Evolutionary conservation across 2,329 filamentous ascomycete genomes (phyloP), one percentile per base, ranked within the genome.

Genomic region (Raffaelea ambrosiae): DNA sequence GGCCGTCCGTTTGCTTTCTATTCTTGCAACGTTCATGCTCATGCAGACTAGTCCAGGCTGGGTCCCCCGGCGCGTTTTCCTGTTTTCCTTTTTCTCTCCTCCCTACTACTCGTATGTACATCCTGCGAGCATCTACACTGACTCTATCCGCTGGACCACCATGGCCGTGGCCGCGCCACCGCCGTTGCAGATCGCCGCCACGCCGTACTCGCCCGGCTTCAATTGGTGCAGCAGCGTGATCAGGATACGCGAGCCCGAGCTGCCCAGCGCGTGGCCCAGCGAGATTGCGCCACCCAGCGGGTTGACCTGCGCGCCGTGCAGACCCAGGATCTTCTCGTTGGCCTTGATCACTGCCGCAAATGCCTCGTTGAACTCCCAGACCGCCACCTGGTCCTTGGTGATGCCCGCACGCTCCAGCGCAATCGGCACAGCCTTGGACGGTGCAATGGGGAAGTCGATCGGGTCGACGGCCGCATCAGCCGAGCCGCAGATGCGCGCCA

Each of bases 351-450:
- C 90, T 4, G 87, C 88, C 23, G 93, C 91, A 63, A 98, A 98
- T 0, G 93, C 93, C 70, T 98, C 93, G 66, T 98, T 98, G 67
- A 98, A 95, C 65, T 97, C 93, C 91, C 93, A 97, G 20, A 96
- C 72, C 5, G 91, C 83, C 41, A 98, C 88, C 65, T 97, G 86
- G 42, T 94, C 85, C 67, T 90, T 88, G 54, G 81, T 88, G 56
- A 98, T 90, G 11, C 91, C 90, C 1, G 93, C 93, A 49, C 90
- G 79, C 66, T 89, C 79, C 44, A 98, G 74, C 11, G 90, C 90
- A 58, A 96, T 81, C 3, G 91, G 89, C 0, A 97, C 91, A 5
- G 91, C 91, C 66, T 94, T 90, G 36, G 93, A 78, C 1, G 93
- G 93, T 1, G 93, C 93, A 40, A 96, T 74, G 14, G 93, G 90